Evolutionary conservation across 495 filamentous ascomycete species (phyloP), one percentile per base, ranked within the genome.

Genomic region (Pyronema omphalodes): DNA sequence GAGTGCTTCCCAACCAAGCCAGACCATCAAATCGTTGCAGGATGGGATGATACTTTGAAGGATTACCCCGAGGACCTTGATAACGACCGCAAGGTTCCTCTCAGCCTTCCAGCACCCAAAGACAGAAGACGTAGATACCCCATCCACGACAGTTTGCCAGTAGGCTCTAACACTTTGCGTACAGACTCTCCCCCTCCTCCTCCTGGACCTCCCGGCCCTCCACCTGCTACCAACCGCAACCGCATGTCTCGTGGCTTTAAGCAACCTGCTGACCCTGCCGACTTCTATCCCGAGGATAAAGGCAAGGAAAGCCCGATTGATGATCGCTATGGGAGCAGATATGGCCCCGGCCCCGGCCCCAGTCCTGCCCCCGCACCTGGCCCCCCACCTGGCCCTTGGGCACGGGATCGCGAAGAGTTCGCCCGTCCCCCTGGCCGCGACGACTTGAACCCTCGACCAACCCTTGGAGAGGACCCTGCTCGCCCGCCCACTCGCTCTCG

Each of bases 1-100:
- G 39, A 56, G n/a, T 64, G 61, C 37, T 63, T 65, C 53, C 62
- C 62, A 1, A 53, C 57, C 12, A 58, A 55, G 36, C 55, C 52
- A 29, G 62, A 65, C 45, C 47, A 39, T 7, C 53, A 55, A 23
- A 63, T 63, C 39, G 44, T 6, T 29, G 41, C 55, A 11, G 61
- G 61, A 15, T 63, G 61, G 61, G 63, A 60, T 60, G 23, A 54
- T 12, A 33, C 50, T 1, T 60, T 63, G 6, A 58, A 51, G 48
- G 60, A 63, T 36, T 57, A 60, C 44, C 61, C 61, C n/a, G 51
- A 54, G 0, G 60, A 63, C 18, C 55, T 59, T 6, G 58, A 57
- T 3, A 60, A 63, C 15, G 61, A 57, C 14, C 56, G 19, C 12
- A 52, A 59, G 37, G 58, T 60, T 3, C 54, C 54, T 14, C 57